Evolutionary conservation across 129 eudicot species (phyloP).

Genomic region (Mikania micrantha): DNA sequence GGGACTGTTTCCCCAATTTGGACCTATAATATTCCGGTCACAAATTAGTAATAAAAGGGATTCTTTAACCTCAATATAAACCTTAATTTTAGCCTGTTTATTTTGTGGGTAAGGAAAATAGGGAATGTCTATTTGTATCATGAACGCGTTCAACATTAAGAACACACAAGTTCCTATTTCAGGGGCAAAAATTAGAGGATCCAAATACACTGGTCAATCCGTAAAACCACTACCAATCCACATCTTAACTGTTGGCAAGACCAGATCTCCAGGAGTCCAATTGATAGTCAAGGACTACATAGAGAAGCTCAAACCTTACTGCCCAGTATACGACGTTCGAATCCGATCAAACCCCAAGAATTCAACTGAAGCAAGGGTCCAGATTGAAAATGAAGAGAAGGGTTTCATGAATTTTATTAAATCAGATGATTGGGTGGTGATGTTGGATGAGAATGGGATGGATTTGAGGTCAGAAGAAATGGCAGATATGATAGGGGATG

Average conservation of each 20-base stretch:
- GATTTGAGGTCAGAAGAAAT: conserved; percentile 61
- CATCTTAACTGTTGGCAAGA: conserved; percentile 69
- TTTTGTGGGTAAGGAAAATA: not conserved
- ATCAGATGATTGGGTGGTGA: conserved; percentile 79
- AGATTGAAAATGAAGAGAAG: conserved; percentile 68
- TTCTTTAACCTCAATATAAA: not conserved
- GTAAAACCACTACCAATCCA: conserved; percentile 70
- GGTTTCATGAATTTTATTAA: conserved; percentile 56
- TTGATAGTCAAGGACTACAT: conserved; percentile 66
- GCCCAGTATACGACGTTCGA: conserved; percentile 50
- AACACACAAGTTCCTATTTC: conserved; percentile 5
- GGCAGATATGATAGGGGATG: conserved; percentile 83
- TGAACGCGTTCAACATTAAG: conserved; percentile 19
- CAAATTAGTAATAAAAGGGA: not conserved
- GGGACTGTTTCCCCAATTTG: too few relatives aligned
- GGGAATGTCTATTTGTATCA: conserved; percentile 15
- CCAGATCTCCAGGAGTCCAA: conserved; percentile 64
- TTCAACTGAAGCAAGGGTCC: conserved; percentile 65
- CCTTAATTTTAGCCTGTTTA: not conserved
- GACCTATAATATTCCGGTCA: too few relatives aligned
- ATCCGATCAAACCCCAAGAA: conserved; percentile 78
- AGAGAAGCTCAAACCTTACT: conserved; percentile 63
- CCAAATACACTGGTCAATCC: conserved; percentile 51
- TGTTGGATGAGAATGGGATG: conserved; percentile 79
- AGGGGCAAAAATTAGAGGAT: conserved; percentile 19